Evolutionary conservation across 2,329 filamentous ascomycete genomes (phyloP), one percentile per base, ranked within the genome.

Genomic region (Diaporthe ilicicola): DNA sequence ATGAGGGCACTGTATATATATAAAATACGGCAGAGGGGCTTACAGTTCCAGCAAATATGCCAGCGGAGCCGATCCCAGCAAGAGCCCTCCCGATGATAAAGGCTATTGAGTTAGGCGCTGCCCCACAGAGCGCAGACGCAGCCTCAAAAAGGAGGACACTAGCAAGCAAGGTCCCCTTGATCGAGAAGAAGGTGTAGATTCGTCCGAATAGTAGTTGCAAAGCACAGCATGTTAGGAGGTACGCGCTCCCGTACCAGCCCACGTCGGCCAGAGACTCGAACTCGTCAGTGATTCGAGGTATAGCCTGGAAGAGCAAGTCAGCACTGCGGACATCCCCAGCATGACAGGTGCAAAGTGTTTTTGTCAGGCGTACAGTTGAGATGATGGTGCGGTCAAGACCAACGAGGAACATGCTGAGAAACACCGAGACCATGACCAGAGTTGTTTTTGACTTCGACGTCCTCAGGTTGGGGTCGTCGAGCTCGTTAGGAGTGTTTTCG

Each of bases 21-120:
- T 4, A 34, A 34, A 34, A 34, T 9, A 34, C 9, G 32, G 32
- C 32, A 34, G 32, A 34, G 19, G 19, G 10, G 51, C 75, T 66
- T 67, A 72, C 73, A 27, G 76, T 73, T 27, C 76, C 76, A 13
- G 76, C 73, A 48, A 77, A 76, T 66, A 78, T 77, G 70, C 76
- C 75, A 13, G 73, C 73, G 19, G 64, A 54, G 15, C 76, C 76
- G n/a, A 76, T 34, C 50, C 77, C 77, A 56, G 76, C 74, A 10
- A 78, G 50, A 19, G 76, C 76, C 53, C 77, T 73, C 19, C 77
- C 77, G 27, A 77, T 64, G 39, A 78, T 78, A 22, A 78, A 74
- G 9, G 75, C 75, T 6, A 72, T 73, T 15, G 76, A 76, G 34
- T 62, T 76, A 13, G 77, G 76, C 22, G 77, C 77, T 0, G 74